Evolutionary conservation across 208 protist genomes (phyloP).

Genomic region (Trypanosoma conorhini): DNA sequence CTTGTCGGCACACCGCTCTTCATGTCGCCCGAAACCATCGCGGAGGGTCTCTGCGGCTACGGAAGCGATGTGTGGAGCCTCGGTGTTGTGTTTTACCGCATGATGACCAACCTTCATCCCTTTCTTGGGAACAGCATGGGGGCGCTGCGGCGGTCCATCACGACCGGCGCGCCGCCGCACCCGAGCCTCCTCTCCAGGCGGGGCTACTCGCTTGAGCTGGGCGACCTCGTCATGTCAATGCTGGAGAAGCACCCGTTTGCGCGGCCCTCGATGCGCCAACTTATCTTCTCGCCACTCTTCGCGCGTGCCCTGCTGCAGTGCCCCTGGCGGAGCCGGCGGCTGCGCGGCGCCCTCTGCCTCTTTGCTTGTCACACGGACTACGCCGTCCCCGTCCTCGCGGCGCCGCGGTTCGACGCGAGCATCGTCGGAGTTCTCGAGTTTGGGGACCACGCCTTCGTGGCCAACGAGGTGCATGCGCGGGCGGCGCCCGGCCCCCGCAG

Average conservation of each 20-base stretch:
- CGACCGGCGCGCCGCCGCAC: conserved; percentile 11
- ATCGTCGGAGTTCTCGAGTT: conserved; percentile 14
- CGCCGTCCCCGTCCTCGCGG: conserved; percentile 28
- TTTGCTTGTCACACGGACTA: conserved; percentile 30
- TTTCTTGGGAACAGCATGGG: conserved; percentile 19
- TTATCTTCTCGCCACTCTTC: conserved; percentile 49
- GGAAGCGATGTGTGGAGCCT: conserved; percentile 44
- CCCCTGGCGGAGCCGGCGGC: conserved; percentile 30
- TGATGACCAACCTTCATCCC: conserved; percentile 27
- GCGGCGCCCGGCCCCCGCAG: background rate
- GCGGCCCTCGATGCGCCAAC: conserved; percentile 25
- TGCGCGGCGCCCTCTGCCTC: conserved; percentile 25
- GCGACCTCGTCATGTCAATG: conserved; percentile 31
- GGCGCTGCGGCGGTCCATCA: conserved; percentile 14
- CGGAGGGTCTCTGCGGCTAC: conserved; percentile 18
- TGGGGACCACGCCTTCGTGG: conserved; percentile 24
- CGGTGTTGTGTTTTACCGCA: conserved; percentile 35
- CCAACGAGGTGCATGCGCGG: conserved; percentile 2
- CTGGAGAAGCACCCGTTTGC: conserved; percentile 14
- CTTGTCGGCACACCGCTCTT: conserved; percentile 30
- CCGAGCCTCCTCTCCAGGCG: background rate
- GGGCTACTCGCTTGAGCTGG: conserved; percentile 19
- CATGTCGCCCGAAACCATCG: conserved; percentile 26
- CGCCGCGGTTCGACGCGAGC: conserved; percentile 17
- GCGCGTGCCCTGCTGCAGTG: conserved; percentile 17